Conservation (phyloP, 2,329 filamentous ascomycete species). For the Phoma sp. region DNA sequence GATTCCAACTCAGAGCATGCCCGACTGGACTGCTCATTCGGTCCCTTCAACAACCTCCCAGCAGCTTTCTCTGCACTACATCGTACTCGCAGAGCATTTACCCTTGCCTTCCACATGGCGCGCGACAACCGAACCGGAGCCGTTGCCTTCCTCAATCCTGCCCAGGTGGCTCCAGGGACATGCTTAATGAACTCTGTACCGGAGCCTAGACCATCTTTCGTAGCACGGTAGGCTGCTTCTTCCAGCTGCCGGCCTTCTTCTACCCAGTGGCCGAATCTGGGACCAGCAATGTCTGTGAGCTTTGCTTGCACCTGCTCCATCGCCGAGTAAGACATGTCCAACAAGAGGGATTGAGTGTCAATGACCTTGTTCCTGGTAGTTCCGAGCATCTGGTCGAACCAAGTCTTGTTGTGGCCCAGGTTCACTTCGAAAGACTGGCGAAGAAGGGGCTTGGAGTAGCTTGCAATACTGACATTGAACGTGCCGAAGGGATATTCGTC, state of each 20-base stretch:
- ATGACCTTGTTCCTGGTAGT: conserved; percentile 27
- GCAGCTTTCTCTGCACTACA: conserved; percentile 34
- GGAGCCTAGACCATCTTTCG: conserved; percentile 20
- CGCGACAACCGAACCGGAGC: conserved; percentile 38
- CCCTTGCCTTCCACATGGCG: conserved; percentile 37
- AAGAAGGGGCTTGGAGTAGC: conserved; percentile 47
- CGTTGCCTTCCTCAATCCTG: conserved; percentile 29
- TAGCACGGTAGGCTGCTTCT: conserved; percentile 1
- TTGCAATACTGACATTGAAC: conserved; percentile 58
- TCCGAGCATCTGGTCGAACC: conserved; percentile 31
- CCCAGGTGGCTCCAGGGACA: conserved; percentile 33
- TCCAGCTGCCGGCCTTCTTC: conserved; percentile 10
- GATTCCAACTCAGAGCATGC: conserved; percentile 23
- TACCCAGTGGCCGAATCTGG: background rate
- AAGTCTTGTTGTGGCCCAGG: conserved; percentile 43
- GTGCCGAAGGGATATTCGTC: conserved; percentile 58
- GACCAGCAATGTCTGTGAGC: background rate
- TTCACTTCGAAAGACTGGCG: conserved; percentile 43
- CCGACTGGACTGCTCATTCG: conserved; percentile 28
- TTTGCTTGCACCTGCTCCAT: conserved; percentile 19
- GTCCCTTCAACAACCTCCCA: conserved; percentile 22
- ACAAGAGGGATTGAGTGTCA: conserved; percentile 29
- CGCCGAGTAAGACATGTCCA: conserved; percentile 30
- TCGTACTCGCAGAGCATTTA: conserved; percentile 40
- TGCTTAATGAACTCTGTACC: conserved; percentile 20